A percentile compares a stretch with the other conserved stretches of the same genome.
phyloP scores from a whole-genome alignment of 306 rosid species.

The Rubus idaeus region DNA sequence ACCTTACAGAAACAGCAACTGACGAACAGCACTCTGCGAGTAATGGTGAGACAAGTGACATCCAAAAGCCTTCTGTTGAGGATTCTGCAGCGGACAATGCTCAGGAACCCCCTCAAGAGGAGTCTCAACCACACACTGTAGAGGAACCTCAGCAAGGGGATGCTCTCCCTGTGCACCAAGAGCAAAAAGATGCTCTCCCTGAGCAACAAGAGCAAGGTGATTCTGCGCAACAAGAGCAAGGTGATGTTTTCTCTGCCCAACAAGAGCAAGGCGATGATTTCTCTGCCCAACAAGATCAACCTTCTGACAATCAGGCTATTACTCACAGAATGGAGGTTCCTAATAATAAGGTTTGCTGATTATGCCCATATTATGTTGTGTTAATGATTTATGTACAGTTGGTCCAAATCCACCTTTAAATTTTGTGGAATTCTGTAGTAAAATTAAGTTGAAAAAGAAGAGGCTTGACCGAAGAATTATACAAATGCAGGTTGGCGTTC shows the following conservation, averaged over 20 bases:
- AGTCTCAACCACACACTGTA: conserved; percentile 28
- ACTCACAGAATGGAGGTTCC: conserved; percentile 82
- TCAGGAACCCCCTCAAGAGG: conserved; percentile 47
- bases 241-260: conserved; percentile 18
- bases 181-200: not conserved
- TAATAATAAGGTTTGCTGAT: conserved; percentile 68
- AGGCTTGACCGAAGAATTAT: conserved; percentile 11
- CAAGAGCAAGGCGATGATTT: conserved; percentile 40
- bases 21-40: conserved; percentile 33
- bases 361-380: not conserved
- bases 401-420: not conserved
- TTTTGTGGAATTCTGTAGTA: not conserved
- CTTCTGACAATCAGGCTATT: conserved; percentile 36
- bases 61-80: conserved; percentile 39
- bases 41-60: conserved; percentile 29
- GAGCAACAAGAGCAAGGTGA: not conserved
- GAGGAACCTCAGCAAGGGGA: conserved; percentile 27
- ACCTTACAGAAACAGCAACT: conserved; percentile 22
- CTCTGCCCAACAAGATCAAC: conserved; percentile 15
- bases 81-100: conserved; percentile 34
- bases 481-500: conserved; percentile 85
- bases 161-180: not conserved
- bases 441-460: not conserved
- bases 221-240: conserved; percentile 19
- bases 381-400: not conserved